These are phyloP conservation scores for Lentinula raphanica DNA, from an alignment of 768 basidiomycete species.

Conservation along the genomic window DNA sequence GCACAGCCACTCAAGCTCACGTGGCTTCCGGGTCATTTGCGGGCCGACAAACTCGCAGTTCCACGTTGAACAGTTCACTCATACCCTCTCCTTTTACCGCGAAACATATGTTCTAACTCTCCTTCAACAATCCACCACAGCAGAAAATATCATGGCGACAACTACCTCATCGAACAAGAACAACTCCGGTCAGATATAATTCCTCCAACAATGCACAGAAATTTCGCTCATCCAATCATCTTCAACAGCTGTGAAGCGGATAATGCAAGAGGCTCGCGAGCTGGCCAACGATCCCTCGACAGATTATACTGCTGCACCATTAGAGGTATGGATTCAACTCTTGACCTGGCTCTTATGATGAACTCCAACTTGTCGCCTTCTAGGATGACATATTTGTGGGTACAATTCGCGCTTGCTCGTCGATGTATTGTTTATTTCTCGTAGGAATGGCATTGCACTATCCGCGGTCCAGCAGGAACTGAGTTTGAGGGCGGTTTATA, in stretches of 20 bases:
- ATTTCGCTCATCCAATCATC: neutral
- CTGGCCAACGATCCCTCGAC: slow-evolving; percentile 78
- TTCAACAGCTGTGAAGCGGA: slow-evolving; percentile 88
- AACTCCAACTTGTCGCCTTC: neutral
- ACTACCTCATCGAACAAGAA: slow-evolving; percentile 71
- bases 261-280: slow-evolving; percentile 94
- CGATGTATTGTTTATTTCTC: slow-evolving; percentile 15
- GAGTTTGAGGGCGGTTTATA: slow-evolving; percentile 96
- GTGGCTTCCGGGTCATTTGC: neutral
- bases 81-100: neutral
- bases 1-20: neutral
- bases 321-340: slow-evolving; percentile 54
- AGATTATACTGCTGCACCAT: slow-evolving; percentile 80
- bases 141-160: slow-evolving; percentile 22
- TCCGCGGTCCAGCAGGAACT: slow-evolving; percentile 81
- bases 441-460: slow-evolving; percentile 94
- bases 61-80: neutral
- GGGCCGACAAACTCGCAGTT: neutral
- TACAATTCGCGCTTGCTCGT: slow-evolving; percentile 10
- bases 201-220: neutral
- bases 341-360: neutral
- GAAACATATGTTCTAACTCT: neutral
- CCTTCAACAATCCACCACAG: neutral
- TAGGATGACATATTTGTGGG: slow-evolving; percentile 88
- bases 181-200: slow-evolving; percentile 61